A percentile compares a stretch with the other conserved stretches of the same genome.
phyloP scores from a whole-genome alignment of 169 alveolate genomes.

The Plasmodium berghei region DNA sequence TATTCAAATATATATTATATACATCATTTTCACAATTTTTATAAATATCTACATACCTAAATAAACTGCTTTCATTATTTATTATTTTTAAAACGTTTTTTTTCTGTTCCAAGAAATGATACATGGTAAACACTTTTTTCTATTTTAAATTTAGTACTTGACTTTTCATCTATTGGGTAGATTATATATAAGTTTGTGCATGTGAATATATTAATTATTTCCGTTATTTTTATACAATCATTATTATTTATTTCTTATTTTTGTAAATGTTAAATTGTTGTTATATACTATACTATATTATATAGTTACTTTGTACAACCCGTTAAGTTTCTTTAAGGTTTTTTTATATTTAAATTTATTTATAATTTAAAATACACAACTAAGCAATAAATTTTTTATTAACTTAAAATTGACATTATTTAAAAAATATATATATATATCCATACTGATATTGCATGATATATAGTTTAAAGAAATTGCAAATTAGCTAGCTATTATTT shows the following conservation, averaged over 20 bases:
- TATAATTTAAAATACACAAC: too few species aligned
- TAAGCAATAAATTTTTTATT: too few species aligned
- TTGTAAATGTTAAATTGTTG: too few species aligned
- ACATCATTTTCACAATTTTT: constrained; percentile 26
- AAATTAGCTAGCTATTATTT: too few species aligned
- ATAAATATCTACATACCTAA: constrained; percentile 21
- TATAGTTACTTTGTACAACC: too few species aligned
- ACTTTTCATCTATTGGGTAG: neutral
- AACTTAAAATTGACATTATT: too few species aligned
- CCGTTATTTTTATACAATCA: neutral
- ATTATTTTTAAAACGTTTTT: constrained; percentile 20
- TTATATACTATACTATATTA: too few species aligned
- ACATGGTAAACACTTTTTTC: constrained; percentile 11
- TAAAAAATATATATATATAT: too few species aligned
- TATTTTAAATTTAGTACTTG: neutral
- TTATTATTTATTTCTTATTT: neutral
- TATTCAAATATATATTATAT: constrained; percentile 44
- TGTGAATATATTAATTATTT: neutral
- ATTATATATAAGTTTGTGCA: neutral
- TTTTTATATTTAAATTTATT: too few species aligned
- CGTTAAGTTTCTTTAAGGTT: too few species aligned
- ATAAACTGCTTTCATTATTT: constrained; percentile 5
- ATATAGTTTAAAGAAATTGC: too few species aligned
- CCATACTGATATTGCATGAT: too few species aligned
- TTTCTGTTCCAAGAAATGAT: constrained; percentile 18